phyloP scores from a whole-genome alignment of 2,329 filamentous ascomycete genomes.

The Allantophomopsis cytisporea region DNA sequence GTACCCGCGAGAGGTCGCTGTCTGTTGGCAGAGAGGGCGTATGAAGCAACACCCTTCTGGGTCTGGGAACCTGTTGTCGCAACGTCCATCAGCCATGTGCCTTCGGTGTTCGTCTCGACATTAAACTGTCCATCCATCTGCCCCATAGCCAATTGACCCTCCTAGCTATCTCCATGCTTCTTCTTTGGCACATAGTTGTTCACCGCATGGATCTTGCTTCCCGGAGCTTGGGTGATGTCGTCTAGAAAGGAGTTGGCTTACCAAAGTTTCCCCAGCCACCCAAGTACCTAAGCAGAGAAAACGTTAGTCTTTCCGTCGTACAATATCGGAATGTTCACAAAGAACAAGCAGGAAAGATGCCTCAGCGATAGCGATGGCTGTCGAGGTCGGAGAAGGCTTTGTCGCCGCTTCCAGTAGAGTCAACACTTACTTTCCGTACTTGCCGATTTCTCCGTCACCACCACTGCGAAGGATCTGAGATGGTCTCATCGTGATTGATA shows the following conservation, averaged over 20 bases:
- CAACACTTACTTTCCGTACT: constrained; percentile 20
- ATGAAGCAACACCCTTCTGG: constrained; percentile 53
- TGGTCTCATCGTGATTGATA: constrained; percentile 17
- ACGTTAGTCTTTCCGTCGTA: constrained; percentile 8
- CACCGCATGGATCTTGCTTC: background rate
- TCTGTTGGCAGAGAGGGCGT: constrained; percentile 74
- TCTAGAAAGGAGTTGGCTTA: constrained; percentile 9
- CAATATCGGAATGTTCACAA: background rate
- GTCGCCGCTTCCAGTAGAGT: too few relatives aligned
- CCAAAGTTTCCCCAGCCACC: constrained; percentile 19
- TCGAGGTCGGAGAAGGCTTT: too few relatives aligned
- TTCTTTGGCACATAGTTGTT: background rate
- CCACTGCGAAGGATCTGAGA: constrained; percentile 17
- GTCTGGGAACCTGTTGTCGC: constrained; percentile 33
- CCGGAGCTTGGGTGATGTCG: background rate
- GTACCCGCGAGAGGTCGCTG: constrained; percentile 77
- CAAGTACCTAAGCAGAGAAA: constrained; percentile 12
- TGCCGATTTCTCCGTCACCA: constrained; percentile 17
- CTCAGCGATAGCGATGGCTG: background rate
- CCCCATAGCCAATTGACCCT: background rate
- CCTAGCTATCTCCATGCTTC: background rate
- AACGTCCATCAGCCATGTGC: constrained; percentile 6
- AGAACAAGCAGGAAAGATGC: constrained; percentile 4
- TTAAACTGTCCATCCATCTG: background rate
- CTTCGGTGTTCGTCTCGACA: constrained; percentile 1